Evolutionary conservation across 1,139 yeast species (phyloP).

Genomic region (Debaryomyces nepalensis): DNA sequence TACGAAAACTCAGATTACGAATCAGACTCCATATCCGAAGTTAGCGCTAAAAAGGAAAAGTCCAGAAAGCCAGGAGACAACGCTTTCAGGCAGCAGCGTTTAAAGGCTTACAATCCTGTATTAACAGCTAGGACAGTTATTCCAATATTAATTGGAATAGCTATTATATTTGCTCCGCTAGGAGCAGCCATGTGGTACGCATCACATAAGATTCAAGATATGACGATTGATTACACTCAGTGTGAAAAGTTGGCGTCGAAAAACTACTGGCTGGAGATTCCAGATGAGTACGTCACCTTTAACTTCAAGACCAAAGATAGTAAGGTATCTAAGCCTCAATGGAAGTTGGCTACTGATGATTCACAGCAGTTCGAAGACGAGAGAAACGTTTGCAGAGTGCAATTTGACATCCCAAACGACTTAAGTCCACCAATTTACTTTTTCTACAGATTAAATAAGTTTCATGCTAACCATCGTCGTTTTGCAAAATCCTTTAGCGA

Average conservation of each 20-base stretch:
- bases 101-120: conserved; percentile 63
- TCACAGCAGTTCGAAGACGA: conserved; percentile 59
- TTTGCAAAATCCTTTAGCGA: conserved; percentile 90
- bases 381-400: conserved; percentile 69
- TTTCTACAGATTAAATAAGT: conserved; percentile 80
- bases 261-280: conserved; percentile 62
- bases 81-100: conserved; percentile 65
- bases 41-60: conserved; percentile 31
- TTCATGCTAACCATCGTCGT: conserved; percentile 92
- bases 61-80: conserved; percentile 60
- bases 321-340: conserved; percentile 31
- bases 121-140: conserved; percentile 89
- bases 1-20: conserved; percentile 17
- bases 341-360: conserved; percentile 64
- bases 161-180: conserved; percentile 84
- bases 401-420: conserved; percentile 76
- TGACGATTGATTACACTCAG: conserved; percentile 78
- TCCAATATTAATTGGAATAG: conserved; percentile 75
- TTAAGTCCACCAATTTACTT: conserved; percentile 78
- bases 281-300: conserved; percentile 56
- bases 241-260: conserved; percentile 66
- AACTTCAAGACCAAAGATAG: conserved; percentile 47
- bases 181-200: conserved; percentile 93
- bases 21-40: conserved; percentile 15
- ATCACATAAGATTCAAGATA: conserved; percentile 74